Base-by-base conservation (phyloP, 1,139 yeast species). In the Pneumocystis wakefieldiae region DNA sequence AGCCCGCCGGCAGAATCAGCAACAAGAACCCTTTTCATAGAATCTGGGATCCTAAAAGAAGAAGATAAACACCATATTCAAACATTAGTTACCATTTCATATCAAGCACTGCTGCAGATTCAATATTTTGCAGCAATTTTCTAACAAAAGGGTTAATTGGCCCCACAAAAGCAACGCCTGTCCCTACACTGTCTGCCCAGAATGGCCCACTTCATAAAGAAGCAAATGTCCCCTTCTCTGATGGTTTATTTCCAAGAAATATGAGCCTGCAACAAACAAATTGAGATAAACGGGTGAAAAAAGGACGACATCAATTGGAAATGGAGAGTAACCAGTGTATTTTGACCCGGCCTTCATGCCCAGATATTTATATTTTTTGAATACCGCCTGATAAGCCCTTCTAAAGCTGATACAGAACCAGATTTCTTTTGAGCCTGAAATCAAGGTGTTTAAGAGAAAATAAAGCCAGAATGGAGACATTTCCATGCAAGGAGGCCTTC, bases 61-160 rank as follows among this genome's bases (percentile, higher is more conserved):
- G 8, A 12, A 17, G 10, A 12, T 48, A 48, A 24, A 41, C 17
- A 48, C 24, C 24, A 5, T 3, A 48, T 48, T 24, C 3, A 48
- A 48, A 48, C 10, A 48, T 24, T 24, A 48, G 24, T 24, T 57
- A 59, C 64, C 64, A 63, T 42, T 63, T 63, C 61, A 63, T 57
- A 28, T 63, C 64, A 39, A 63, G 63, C 36, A 63, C 59, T 19
- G 64, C 64, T 42, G 58, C 63, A 42, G 48, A 42, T 24, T 63
- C 59, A n/a, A 59, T 55, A 48, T 42, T 61, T 24, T 38, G 42
- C n/a, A 57, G 4, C 8, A 42, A 10, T 12, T 19, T 29, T 29
- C 62, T 59, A 32, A 41, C 42, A 36, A 15, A 38, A 53, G 19
- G 19, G n/a, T 28, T 53, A 61, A 8, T 8, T 12, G 15, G 7